A percentile compares a stretch with the other conserved stretches of the same genome.
These are phyloP conservation scores for Pyrenophora teres DNA, from an alignment of 2,329 filamentous ascomycete species.

Conservation along the genomic window DNA sequence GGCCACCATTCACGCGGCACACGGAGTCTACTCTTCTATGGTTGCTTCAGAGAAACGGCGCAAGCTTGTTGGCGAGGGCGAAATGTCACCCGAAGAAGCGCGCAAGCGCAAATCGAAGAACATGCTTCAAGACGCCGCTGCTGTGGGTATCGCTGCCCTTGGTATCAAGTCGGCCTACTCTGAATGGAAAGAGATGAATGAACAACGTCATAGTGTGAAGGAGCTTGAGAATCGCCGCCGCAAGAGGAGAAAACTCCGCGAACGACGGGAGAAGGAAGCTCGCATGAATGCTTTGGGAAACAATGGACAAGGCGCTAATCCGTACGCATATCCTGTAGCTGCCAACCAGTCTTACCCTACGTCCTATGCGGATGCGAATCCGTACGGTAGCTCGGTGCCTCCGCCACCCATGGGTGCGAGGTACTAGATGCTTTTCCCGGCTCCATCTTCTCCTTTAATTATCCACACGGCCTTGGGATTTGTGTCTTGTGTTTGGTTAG, in stretches of 20 bases:
- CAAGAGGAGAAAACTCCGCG: slow-evolving; percentile 51
- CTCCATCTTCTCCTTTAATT: background rate
- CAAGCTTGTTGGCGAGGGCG: slow-evolving; percentile 64
- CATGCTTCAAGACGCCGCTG: slow-evolving; percentile 67
- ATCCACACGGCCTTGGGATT: background rate
- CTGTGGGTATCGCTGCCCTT: slow-evolving; percentile 68
- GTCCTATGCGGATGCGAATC: slow-evolving; percentile 53
- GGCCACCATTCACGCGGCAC: slow-evolving; percentile 71
- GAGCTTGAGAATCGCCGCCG: slow-evolving; percentile 59
- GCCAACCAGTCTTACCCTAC: slow-evolving; percentile 40
- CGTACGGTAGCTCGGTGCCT: slow-evolving; percentile 48
- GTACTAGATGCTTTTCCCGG: slow-evolving; percentile 30
- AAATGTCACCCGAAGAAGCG: slow-evolving; percentile 66
- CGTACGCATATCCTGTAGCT: slow-evolving; percentile 48
- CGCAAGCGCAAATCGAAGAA: slow-evolving; percentile 66
- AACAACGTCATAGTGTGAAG: slow-evolving; percentile 61
- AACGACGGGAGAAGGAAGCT: slow-evolving; percentile 52
- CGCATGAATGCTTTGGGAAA: slow-evolving; percentile 48
- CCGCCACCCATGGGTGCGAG: slow-evolving; percentile 48
- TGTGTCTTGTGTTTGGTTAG: background rate
- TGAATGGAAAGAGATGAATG: slow-evolving; percentile 71
- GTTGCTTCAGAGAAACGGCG: slow-evolving; percentile 66
- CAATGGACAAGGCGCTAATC: slow-evolving; percentile 41
- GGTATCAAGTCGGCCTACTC: slow-evolving; percentile 69
- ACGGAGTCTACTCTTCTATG: slow-evolving; percentile 66